phyloP scores from a whole-genome alignment of 768 basidiomycete species.

The Rhizopogon rudus region DNA sequence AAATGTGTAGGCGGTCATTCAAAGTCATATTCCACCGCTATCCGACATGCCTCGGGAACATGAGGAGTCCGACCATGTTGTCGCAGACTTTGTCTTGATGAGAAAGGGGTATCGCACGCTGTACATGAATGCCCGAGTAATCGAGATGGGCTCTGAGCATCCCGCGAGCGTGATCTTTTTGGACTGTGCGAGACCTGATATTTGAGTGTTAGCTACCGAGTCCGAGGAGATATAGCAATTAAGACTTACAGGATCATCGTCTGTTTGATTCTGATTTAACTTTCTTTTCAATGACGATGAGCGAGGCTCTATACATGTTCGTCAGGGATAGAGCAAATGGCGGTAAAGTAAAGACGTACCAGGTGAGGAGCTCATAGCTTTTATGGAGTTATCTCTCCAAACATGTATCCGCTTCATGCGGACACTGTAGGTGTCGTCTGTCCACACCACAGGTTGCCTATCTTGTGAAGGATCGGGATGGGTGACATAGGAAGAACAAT shows the following conservation, averaged over 20 bases:
- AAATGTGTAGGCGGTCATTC: conserved; percentile 32
- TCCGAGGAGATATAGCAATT: background rate
- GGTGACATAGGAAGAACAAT: conserved; percentile 63
- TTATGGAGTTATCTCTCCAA: conserved; percentile 61
- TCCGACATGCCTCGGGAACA: conserved; percentile 65
- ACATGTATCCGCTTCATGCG: conserved; percentile 65
- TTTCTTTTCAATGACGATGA: conserved; percentile 46
- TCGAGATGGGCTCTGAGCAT: conserved; percentile 30
- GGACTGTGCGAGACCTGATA: conserved; percentile 46
- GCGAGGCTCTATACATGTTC: conserved; percentile 8
- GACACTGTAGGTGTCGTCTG: conserved; percentile 46
- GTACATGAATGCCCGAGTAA: conserved; percentile 61
- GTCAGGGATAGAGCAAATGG: conserved; percentile 6
- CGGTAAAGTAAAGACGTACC: conserved; percentile 29
- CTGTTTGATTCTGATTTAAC: conserved; percentile 30
- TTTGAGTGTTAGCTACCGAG: conserved; percentile 11
- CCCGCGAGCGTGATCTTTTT: conserved; percentile 50
- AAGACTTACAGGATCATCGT: conserved; percentile 37
- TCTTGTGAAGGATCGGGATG: conserved; percentile 30
- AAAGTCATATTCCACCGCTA: conserved; percentile 71
- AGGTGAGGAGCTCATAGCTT: conserved; percentile 35
- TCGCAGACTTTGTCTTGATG: conserved; percentile 51
- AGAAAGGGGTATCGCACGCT: conserved; percentile 68
- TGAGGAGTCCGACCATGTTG: conserved; percentile 52
- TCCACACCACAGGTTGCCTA: conserved; percentile 19